Evolutionary conservation across 208 protist species (phyloP), one percentile per base, ranked within the genome.

Genomic region (Porcisia deanei): DNA sequence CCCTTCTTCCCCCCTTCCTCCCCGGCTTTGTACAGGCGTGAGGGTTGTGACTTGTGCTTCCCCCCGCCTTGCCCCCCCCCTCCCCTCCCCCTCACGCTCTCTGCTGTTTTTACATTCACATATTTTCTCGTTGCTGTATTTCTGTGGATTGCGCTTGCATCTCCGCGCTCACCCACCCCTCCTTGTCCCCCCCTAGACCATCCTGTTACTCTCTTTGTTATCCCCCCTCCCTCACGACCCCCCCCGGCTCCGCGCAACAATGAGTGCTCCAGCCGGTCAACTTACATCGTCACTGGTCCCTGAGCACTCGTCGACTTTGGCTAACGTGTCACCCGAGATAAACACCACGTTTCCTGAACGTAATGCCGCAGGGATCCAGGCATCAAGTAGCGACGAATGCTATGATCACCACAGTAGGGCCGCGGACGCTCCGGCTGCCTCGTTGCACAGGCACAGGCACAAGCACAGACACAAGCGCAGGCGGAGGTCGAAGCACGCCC

Each of bases 381-480:
- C 65, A 47, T 41, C 43, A 3, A 55, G 2, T n/a, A 57, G n/a
- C 8, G 18, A 47, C 52, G 22, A 43, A 39, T 14, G 45, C 54
- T 25, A 52, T 58, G 41, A 34, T 18, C 70, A 65, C 58, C 43
- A 6, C n/a, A 34, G 43, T 34, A 61, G 70, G 58, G 37, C 55
- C 45, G 37, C 37, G 0, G 59, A 30, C 20, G 60, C 37, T 1
- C 54, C n/a, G 8, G 9, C 76, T 7, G 22, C 49, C 12, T 55
- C 69, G 12, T 55, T 71, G n/a, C 73, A 64, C 58, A 4, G 22
- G 8, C 77, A 67, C 39, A 54, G 49, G 30, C 72, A 60, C 67
- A 16, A 34, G 30, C 78, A 69, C 22, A 65, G 39, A 4, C 72
- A 67, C 58, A 76, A 43, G 25, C 66, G 16, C 8, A 41, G 5